A percentile compares a stretch with the other conserved stretches of the same genome.
Evolutionary conservation across 2,329 filamentous ascomycete genomes (phyloP).

Genomic region (Trichoderma polysporum): DNA sequence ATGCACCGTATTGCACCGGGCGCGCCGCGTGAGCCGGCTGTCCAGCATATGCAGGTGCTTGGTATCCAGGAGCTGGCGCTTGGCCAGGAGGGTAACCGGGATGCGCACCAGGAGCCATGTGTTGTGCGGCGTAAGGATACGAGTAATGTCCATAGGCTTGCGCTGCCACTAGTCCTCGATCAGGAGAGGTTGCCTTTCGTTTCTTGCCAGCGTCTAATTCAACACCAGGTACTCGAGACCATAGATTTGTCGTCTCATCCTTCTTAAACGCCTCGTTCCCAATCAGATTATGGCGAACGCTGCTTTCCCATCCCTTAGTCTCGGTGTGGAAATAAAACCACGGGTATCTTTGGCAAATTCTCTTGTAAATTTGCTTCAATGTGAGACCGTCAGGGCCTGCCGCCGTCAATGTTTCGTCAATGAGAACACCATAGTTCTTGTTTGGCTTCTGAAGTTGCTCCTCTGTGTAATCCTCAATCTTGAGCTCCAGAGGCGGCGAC

Average conservation of each 20-base stretch:
- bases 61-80: slow-evolving; percentile 36
- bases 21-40: slow-evolving; percentile 33
- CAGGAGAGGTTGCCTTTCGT: slow-evolving; percentile 55
- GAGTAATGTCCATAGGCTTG: slow-evolving; percentile 40
- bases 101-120: slow-evolving; percentile 34
- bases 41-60: slow-evolving; percentile 34
- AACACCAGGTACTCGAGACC: slow-evolving; percentile 58
- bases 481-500: slow-evolving; percentile 58
- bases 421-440: slow-evolving; percentile 62
- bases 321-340: slow-evolving; percentile 61
- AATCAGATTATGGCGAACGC: slow-evolving; percentile 63
- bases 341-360: slow-evolving; percentile 57
- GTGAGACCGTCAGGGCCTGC: slow-evolving; percentile 55
- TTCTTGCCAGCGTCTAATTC: slow-evolving; percentile 62
- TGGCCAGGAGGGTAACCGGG: slow-evolving; percentile 38
- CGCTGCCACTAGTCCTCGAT: slow-evolving; percentile 43
- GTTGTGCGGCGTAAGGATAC: slow-evolving; percentile 37
- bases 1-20: slow-evolving; percentile 33
- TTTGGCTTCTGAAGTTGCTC: slow-evolving; percentile 61
- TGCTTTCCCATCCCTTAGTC: slow-evolving; percentile 66
- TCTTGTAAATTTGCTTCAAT: slow-evolving; percentile 63
- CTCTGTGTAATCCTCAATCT: slow-evolving; percentile 54
- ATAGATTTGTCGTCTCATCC: slow-evolving; percentile 55
- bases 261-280: slow-evolving; percentile 62
- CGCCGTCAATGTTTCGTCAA: slow-evolving; percentile 58